These are phyloP conservation scores for Parasitella parasitica DNA, from an alignment of 371 early-diverging fungal genomes.

Conservation along the genomic window DNA sequence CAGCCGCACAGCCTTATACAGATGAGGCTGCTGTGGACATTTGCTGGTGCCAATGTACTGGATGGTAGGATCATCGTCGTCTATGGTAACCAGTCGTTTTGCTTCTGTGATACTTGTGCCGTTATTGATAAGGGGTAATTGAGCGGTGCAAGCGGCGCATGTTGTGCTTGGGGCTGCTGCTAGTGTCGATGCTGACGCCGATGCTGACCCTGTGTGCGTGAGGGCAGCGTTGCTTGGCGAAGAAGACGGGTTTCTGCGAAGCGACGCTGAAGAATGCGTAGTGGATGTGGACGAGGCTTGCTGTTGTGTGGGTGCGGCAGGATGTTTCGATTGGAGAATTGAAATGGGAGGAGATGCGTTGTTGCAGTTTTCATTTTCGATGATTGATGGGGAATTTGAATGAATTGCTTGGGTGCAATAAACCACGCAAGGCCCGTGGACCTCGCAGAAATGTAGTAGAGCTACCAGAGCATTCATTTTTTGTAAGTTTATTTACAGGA, in stretches of 20 bases:
- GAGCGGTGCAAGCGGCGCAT: conserved; percentile 52
- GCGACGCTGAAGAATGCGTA: conserved; percentile 8
- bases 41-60: conserved; percentile 45
- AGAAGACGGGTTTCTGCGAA: conserved; percentile 10
- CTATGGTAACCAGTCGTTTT: conserved; percentile 42
- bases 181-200: not conserved
- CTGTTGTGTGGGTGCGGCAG: not conserved
- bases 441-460: conserved; percentile 59
- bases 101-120: conserved; percentile 29
- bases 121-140: conserved; percentile 35
- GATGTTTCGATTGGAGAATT: not conserved
- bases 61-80: conserved; percentile 47
- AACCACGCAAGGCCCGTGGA: conserved; percentile 58
- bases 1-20: conserved; percentile 55
- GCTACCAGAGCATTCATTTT: conserved; percentile 56
- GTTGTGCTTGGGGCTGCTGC: not conserved
- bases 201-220: not conserved
- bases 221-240: not conserved
- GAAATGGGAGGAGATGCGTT: conserved; percentile 7
- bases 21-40: conserved; percentile 49
- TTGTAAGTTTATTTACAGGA: not conserved
- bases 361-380: not conserved
- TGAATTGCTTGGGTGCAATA: conserved; percentile 59
- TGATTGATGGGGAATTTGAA: not conserved
- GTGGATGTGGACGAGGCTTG: conserved; percentile 8